Evolutionary conservation across 2,329 filamentous ascomycete genomes (phyloP).

Genomic region (Moelleriella libera): DNA sequence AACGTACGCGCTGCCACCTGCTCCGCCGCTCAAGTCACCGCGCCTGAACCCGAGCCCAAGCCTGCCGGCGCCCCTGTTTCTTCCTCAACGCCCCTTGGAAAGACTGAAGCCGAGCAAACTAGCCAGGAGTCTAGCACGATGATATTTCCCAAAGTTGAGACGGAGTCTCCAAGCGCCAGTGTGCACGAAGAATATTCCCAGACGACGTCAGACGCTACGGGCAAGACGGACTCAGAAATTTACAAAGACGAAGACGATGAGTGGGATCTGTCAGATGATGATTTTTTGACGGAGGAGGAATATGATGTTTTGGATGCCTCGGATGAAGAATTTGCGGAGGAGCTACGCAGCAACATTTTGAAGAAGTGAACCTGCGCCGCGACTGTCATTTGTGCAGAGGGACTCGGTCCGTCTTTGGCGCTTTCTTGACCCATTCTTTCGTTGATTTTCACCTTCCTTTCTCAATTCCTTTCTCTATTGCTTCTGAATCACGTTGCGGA

Average conservation of each 20-base stretch:
- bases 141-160: slow-evolving; percentile 95
- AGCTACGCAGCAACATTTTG: neutral
- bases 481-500: too few species aligned
- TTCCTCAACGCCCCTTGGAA: neutral
- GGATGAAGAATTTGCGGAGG: slow-evolving; percentile 65
- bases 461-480: too few species aligned
- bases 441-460: too few species aligned
- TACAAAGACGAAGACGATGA: slow-evolving; percentile 38
- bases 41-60: slow-evolving; percentile 11
- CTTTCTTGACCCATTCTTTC: too few species aligned
- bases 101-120: neutral
- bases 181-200: slow-evolving; percentile 49
- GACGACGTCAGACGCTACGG: slow-evolving; percentile 33
- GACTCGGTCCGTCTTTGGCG: too few species aligned
- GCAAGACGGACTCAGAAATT: slow-evolving; percentile 34
- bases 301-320: slow-evolving; percentile 95
- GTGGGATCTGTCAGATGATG: slow-evolving; percentile 50
- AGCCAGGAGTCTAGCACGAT: slow-evolving; percentile 39
- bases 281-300: slow-evolving; percentile 92
- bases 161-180: slow-evolving; percentile 76
- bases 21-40: slow-evolving; percentile 3
- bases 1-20: slow-evolving; percentile 39
- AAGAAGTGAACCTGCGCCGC: too few species aligned
- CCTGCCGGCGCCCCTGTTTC: slow-evolving; percentile 3
- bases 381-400: too few species aligned